A percentile compares a stretch with the other conserved stretches of the same genome.
Conservation (phyloP, 805 yeast species). For the Metschnikowia reukaufii region DNA sequence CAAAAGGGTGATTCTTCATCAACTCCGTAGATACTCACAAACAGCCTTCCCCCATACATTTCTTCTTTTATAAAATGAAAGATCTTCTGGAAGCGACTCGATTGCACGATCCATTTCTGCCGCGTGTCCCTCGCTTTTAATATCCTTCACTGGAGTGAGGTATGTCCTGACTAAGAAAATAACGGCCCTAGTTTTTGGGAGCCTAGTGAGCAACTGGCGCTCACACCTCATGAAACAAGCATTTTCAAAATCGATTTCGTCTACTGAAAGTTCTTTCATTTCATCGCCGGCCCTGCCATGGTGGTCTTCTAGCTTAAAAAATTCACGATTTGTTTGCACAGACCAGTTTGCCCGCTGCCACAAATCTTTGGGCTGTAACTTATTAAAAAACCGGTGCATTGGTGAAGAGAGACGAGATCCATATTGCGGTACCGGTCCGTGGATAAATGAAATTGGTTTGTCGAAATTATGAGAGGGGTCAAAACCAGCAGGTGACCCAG, state of each 20-base stretch:
- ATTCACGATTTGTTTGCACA: slow-evolving; percentile 56
- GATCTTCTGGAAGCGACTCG: slow-evolving; percentile 38
- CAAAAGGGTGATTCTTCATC: no score
- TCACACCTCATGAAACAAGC: slow-evolving; percentile 37
- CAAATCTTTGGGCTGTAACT: slow-evolving; percentile 51
- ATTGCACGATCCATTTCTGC: slow-evolving; percentile 33
- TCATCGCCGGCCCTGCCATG: slow-evolving; percentile 41
- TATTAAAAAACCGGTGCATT: slow-evolving; percentile 66
- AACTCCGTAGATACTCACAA: slow-evolving; percentile 25
- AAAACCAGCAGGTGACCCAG: slow-evolving; percentile 73
- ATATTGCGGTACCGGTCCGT: slow-evolving; percentile 73
- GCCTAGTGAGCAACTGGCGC: slow-evolving; percentile 37
- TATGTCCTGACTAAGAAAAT: slow-evolving; percentile 41
- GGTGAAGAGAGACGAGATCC: slow-evolving; percentile 52
- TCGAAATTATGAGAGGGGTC: slow-evolving; percentile 56
- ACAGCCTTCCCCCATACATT: slow-evolving; percentile 42
- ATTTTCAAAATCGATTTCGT: slow-evolving; percentile 37
- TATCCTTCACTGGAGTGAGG: slow-evolving; percentile 28
- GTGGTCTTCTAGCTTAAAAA: slow-evolving; percentile 47
- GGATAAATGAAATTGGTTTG: slow-evolving; percentile 58
- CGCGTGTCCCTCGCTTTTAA: slow-evolving; percentile 35
- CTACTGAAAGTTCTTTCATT: slow-evolving; percentile 34
- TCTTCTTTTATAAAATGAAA: slow-evolving; percentile 38
- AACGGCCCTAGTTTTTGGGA: slow-evolving; percentile 36
- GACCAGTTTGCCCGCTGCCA: slow-evolving; percentile 73